Conservation (phyloP, 192 early-diverging fungal genomes). For the Podila verticillata region DNA sequence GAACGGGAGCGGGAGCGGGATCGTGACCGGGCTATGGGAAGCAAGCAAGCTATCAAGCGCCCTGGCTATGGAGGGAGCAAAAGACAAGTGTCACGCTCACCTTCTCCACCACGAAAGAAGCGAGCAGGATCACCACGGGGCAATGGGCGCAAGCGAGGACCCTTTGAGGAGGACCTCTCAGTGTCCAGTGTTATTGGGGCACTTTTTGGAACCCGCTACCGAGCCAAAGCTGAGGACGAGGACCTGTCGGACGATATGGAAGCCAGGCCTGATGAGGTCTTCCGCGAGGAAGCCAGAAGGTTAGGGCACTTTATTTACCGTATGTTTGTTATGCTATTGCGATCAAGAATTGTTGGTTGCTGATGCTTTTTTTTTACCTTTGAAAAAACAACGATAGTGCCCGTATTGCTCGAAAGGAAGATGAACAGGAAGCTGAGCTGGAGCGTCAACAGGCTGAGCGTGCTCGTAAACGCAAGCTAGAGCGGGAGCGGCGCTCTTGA, state of each 20-base stretch:
- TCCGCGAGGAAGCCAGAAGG: slow-evolving; percentile 49
- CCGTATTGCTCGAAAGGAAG: slow-evolving; percentile 34
- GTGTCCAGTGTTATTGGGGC: slow-evolving; percentile 27
- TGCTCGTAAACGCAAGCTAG: slow-evolving; percentile 24
- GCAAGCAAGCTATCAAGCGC: slow-evolving; percentile 4
- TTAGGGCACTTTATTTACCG: slow-evolving; percentile 2
- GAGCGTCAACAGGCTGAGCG: slow-evolving; percentile 25
- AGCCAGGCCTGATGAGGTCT: slow-evolving; percentile 37
- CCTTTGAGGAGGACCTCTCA: slow-evolving; percentile 30
- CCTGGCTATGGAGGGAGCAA: slow-evolving; percentile 4
- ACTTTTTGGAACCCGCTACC: slow-evolving; percentile 30
- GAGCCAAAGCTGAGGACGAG: slow-evolving; percentile 17
- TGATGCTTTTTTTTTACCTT: neutral
- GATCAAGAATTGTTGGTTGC: neutral
- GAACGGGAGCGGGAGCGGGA: slow-evolving; percentile 15
- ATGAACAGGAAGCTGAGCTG: slow-evolving; percentile 38
- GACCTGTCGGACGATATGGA: slow-evolving; percentile 50
- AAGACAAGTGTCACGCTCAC: slow-evolving; percentile 20
- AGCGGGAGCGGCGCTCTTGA: slow-evolving; percentile 6
- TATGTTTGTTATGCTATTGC: neutral
- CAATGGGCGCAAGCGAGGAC: slow-evolving; percentile 13
- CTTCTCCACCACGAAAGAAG: slow-evolving; percentile 17
- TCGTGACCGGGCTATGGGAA: neutral
- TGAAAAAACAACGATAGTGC: slow-evolving; percentile 12
- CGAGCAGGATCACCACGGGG: slow-evolving; percentile 15